A percentile compares a stretch with the other conserved stretches of the same genome.
Conservation (phyloP, 1,139 yeast species). For the Candida sojae region DNA sequence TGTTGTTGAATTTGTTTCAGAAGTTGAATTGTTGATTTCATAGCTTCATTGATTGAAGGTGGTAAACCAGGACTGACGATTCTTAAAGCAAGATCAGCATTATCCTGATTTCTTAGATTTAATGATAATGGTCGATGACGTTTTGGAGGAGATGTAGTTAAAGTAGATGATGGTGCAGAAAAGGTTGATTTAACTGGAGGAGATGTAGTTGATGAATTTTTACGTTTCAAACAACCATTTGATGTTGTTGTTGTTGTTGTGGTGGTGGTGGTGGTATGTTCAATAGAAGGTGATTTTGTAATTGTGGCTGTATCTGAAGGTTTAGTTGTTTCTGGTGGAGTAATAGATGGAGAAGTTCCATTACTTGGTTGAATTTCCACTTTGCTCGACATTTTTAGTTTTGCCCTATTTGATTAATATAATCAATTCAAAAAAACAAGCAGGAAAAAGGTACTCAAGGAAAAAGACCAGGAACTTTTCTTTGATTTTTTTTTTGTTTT, state of each 20-base stretch:
- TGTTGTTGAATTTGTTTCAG: constrained; percentile 51
- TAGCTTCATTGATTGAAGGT: constrained; percentile 44
- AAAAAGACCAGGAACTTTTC: too few species aligned
- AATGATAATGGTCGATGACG: constrained; percentile 27
- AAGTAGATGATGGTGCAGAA: not conserved
- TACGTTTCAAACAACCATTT: not conserved
- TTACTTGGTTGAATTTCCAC: constrained; percentile 3
- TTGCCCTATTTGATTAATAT: too few species aligned
- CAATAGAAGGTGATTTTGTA: not conserved
- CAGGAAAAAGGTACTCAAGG: too few species aligned
- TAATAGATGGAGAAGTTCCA: not conserved
- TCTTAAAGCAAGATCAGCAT: constrained; percentile 34
- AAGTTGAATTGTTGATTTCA: constrained; percentile 47
- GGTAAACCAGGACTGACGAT: constrained; percentile 53
- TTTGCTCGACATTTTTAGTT: constrained; percentile 6
- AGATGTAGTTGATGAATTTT: constrained; percentile 1
- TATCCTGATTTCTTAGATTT: constrained; percentile 11
- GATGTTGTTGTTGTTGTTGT: not conserved
- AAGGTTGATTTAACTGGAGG: constrained; percentile 1
- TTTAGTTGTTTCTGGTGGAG: constrained; percentile 4
- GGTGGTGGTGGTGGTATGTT: not conserved
- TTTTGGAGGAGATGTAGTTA: constrained; percentile 7
- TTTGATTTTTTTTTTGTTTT: too few species aligned
- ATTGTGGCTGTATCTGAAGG: not conserved
- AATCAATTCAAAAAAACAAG: not conserved